Evolutionary conservation across 768 basidiomycete species (phyloP).

Genomic region (Cystofilobasidium ferigula): DNA sequence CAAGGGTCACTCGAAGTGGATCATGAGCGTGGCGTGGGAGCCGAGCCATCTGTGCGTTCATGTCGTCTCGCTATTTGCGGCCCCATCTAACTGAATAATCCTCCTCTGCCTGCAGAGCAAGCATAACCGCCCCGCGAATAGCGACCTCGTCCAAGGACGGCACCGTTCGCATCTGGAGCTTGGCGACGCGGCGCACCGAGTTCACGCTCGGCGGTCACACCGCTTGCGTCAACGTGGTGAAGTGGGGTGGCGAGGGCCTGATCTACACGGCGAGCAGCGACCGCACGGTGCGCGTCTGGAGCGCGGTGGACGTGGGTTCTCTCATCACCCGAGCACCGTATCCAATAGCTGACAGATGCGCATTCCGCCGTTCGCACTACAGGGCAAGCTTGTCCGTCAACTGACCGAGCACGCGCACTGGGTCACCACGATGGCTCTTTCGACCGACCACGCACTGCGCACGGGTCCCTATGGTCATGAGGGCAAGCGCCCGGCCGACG

Average conservation of each 20-base stretch:
- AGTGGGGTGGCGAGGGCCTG: constrained; percentile 86
- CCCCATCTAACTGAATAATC: constrained; percentile 20
- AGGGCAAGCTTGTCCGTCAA: constrained; percentile 74
- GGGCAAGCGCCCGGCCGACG: constrained; percentile 61
- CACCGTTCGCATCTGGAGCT: constrained; percentile 89
- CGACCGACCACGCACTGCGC: constrained; percentile 86
- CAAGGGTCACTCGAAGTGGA: constrained; percentile 91
- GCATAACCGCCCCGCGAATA: constrained; percentile 54
- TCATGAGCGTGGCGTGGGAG: constrained; percentile 90
- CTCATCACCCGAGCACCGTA: background rate
- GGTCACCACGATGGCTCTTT: constrained; percentile 92
- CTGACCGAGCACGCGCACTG: constrained; percentile 95
- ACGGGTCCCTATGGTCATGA: constrained; percentile 92
- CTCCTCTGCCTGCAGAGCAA: background rate
- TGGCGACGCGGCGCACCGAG: constrained; percentile 56
- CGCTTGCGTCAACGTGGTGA: constrained; percentile 84
- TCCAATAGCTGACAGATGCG: too few species aligned
- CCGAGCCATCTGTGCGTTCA: constrained; percentile 75
- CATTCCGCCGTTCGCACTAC: background rate
- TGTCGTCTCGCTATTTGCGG: constrained; percentile 5
- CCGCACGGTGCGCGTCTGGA: constrained; percentile 88
- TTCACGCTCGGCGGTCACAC: constrained; percentile 87
- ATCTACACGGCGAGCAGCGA: constrained; percentile 94
- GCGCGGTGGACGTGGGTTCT: constrained; percentile 56
- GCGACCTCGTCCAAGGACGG: constrained; percentile 95